phyloP scores from a whole-genome alignment of 1,284 basidiomycete genomes.

The Moesziomyces sp. region DNA sequence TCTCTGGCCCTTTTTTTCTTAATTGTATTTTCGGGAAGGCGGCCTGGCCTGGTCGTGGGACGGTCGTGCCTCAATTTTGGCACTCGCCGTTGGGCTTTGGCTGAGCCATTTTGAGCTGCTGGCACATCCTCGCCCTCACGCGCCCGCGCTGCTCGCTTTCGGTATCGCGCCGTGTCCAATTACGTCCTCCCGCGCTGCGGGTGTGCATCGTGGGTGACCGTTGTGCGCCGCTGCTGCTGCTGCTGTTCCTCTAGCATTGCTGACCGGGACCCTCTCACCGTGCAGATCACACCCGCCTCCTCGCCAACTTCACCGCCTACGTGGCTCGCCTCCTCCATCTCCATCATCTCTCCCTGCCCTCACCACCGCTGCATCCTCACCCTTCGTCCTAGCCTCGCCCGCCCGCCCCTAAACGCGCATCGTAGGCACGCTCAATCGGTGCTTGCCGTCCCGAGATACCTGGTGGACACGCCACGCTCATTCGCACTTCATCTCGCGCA shows the following conservation, averaged over 20 bases:
- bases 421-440: neutral
- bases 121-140: too few species aligned
- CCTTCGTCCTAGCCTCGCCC: neutral
- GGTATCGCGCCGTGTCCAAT: slow-evolving; percentile 2
- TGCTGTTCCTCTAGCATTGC: slow-evolving; percentile 5
- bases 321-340: neutral
- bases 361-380: neutral
- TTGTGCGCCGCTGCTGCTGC: neutral
- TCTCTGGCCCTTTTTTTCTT: slow-evolving; percentile 2
- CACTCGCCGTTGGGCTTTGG: too few species aligned
- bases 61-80: too few species aligned
- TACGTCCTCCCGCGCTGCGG: slow-evolving; percentile 11
- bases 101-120: too few species aligned
- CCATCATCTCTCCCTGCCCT: neutral
- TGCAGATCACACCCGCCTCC: slow-evolving; percentile 17
- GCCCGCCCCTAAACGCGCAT: too few species aligned
- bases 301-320: slow-evolving; percentile 12
- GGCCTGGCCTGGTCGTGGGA: too few species aligned
- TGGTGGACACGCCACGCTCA: too few species aligned
- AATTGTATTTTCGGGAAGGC: too few species aligned
- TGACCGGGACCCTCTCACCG: slow-evolving; percentile 17
- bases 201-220: slow-evolving; percentile 10
- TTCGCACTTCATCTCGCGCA: neutral
- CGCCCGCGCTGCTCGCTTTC: neutral
- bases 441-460: neutral